A percentile compares a stretch with the other conserved stretches of the same genome.
Evolutionary conservation across 768 basidiomycete species (phyloP).

Genomic region (Thelephora ganbajun): DNA sequence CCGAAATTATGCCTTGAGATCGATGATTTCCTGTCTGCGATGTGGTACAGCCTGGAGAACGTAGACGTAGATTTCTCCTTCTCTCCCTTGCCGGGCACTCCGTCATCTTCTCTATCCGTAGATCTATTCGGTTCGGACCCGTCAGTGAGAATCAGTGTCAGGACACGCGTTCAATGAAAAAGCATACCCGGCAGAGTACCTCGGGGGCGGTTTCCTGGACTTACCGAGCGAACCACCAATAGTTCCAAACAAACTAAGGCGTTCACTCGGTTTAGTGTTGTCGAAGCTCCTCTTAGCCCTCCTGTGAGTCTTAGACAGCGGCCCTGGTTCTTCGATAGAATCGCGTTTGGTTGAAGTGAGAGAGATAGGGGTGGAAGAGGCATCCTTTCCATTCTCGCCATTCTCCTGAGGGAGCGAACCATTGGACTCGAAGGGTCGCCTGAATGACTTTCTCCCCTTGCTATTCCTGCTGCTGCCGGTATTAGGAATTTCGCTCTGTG

Average conservation of each 20-base stretch:
- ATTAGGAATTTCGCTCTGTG: conserved; percentile 37
- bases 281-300: conserved; percentile 40
- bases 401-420: conserved; percentile 16
- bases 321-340: conserved; percentile 13
- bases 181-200: conserved; percentile 26
- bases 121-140: too few species aligned
- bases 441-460: conserved; percentile 44
- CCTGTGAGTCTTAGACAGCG: conserved; percentile 20
- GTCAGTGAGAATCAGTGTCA: too few species aligned
- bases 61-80: conserved; percentile 6
- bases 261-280: conserved; percentile 31
- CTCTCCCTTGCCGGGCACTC: conserved; percentile 7
- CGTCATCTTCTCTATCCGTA: too few species aligned
- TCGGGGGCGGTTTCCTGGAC: conserved; percentile 69
- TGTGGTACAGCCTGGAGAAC: not conserved
- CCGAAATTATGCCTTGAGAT: not conserved
- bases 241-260: conserved; percentile 76
- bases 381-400: conserved; percentile 12
- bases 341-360: conserved; percentile 11
- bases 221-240: conserved; percentile 45
- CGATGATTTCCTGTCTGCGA: not conserved
- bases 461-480: conserved; percentile 17
- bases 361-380: conserved; percentile 13
- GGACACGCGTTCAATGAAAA: too few species aligned
- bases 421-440: conserved; percentile 32